A percentile compares a stretch with the other conserved stretches of the same genome.
phyloP scores from a whole-genome alignment of 306 rosid species.

The Vigna radiata region DNA sequence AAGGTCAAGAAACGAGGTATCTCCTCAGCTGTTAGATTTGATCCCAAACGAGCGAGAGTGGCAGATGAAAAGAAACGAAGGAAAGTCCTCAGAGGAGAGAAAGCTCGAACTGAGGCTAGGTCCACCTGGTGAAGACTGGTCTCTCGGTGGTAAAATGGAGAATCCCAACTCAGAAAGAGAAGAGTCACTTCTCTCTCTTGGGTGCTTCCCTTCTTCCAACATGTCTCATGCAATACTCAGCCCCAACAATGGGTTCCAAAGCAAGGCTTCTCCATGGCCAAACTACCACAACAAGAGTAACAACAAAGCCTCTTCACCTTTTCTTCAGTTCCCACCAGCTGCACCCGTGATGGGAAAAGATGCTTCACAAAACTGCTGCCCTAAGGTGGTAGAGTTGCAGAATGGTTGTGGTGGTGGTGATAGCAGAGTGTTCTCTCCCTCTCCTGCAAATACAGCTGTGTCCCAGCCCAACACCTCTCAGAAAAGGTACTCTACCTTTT shows the following conservation, averaged over 20 bases:
- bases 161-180: constrained; percentile 45
- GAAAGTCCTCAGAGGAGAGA: constrained; percentile 70
- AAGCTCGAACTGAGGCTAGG: constrained; percentile 88
- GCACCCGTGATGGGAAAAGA: constrained; percentile 54
- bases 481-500: constrained; percentile 73
- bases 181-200: constrained; percentile 62
- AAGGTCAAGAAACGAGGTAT: constrained; percentile 57
- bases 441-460: constrained; percentile 81
- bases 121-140: constrained; percentile 85
- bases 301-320: constrained; percentile 53
- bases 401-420: constrained; percentile 35
- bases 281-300: constrained; percentile 38
- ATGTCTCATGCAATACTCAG: constrained; percentile 20
- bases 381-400: constrained; percentile 62
- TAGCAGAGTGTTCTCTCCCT: constrained; percentile 59
- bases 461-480: constrained; percentile 73
- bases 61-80: constrained; percentile 43
- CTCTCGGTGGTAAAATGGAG: constrained; percentile 29
- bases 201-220: constrained; percentile 47
- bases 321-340: constrained; percentile 56
- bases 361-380: constrained; percentile 55
- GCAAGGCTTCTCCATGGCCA: constrained; percentile 58
- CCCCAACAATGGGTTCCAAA: constrained; percentile 46
- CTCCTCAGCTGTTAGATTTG: constrained; percentile 76
- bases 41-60: constrained; percentile 66